Evolutionary conservation across 1,139 yeast genomes (phyloP).

Genomic region (Taphrina betulina): DNA sequence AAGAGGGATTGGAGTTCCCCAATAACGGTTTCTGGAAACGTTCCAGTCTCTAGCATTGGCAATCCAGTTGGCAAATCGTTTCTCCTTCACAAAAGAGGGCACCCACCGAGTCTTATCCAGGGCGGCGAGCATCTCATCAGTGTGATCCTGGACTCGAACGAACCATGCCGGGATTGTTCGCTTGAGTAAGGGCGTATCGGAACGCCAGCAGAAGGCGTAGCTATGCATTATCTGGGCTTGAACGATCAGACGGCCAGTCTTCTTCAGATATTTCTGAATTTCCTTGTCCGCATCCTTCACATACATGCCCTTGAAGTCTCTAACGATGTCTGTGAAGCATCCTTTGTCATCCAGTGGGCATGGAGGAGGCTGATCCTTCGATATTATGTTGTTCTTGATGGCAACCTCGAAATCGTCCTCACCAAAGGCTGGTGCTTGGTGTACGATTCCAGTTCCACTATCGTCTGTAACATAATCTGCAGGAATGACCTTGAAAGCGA

Average conservation of each 20-base stretch:
- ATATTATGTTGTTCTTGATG: conserved; percentile 68
- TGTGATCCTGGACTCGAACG: conserved; percentile 78
- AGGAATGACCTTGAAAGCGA: conserved; percentile 75
- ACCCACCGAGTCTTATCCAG: conserved; percentile 93
- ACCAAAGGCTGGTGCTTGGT: conserved; percentile 98
- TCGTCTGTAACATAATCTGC: conserved; percentile 87
- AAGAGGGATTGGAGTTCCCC: conserved; percentile 99
- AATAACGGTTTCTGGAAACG: conserved; percentile 93
- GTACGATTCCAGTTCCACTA: conserved; percentile 99
- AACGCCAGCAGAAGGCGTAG: conserved; percentile 99
- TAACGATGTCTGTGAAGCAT: conserved; percentile 68
- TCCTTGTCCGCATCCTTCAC: conserved; percentile 95
- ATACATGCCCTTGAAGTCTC: conserved; percentile 75
- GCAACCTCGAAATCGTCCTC: conserved; percentile 94
- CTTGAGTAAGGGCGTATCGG: conserved; percentile 94
- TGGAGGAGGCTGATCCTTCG: conserved; percentile 71
- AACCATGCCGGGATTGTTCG: conserved; percentile 99
- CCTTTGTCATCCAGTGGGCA: conserved; percentile 94
- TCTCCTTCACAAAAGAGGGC: conserved; percentile 83
- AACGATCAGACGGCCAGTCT: conserved; percentile 68
- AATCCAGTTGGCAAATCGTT: conserved; percentile 96
- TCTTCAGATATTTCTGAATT: conserved; percentile 81
- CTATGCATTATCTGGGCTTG: conserved; percentile 87
- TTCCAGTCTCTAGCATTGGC: conserved; percentile 99
- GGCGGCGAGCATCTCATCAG: conserved; percentile 85